Evolutionary conservation across 1,284 basidiomycete species (phyloP).

Genomic region (Cryptococcus depauperatus): DNA sequence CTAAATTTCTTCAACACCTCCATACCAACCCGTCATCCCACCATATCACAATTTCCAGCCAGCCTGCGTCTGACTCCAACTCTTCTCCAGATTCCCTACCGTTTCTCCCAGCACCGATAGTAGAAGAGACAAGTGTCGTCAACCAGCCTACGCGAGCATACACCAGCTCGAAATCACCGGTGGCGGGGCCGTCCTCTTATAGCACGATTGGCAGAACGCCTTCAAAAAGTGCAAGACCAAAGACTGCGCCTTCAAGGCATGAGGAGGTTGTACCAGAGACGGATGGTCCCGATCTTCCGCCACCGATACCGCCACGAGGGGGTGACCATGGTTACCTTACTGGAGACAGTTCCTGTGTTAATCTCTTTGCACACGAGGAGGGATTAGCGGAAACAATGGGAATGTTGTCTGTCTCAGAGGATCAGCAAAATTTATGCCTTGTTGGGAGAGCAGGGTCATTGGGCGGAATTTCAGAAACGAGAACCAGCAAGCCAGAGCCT

Average conservation of each 20-base stretch:
- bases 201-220: slow-evolving; percentile 1
- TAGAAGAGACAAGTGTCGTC: background rate
- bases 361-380: slow-evolving; percentile 12
- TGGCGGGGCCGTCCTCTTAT: slow-evolving; percentile 3
- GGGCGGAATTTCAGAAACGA: background rate
- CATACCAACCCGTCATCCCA: slow-evolving; percentile 39
- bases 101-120: slow-evolving; percentile 5
- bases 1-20: slow-evolving; percentile 39
- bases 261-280: background rate
- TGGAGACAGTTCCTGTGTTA: no score
- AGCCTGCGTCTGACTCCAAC: slow-evolving; percentile 8
- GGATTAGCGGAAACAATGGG: slow-evolving; percentile 18
- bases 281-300: slow-evolving; percentile 1
- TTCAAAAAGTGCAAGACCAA: slow-evolving; percentile 20
- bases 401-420: slow-evolving; percentile 11
- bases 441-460: slow-evolving; percentile 18
- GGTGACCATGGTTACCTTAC: slow-evolving; percentile 11
- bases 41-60: slow-evolving; percentile 33
- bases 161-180: background rate
- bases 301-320: background rate
- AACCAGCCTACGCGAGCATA: background rate
- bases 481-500: background rate
- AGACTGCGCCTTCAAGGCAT: slow-evolving; percentile 16
- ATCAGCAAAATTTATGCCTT: slow-evolving; percentile 2
- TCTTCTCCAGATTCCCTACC: slow-evolving; percentile 3